phyloP scores from a whole-genome alignment of 139 green algal species.

The Chlorella sorokiniana region DNA sequence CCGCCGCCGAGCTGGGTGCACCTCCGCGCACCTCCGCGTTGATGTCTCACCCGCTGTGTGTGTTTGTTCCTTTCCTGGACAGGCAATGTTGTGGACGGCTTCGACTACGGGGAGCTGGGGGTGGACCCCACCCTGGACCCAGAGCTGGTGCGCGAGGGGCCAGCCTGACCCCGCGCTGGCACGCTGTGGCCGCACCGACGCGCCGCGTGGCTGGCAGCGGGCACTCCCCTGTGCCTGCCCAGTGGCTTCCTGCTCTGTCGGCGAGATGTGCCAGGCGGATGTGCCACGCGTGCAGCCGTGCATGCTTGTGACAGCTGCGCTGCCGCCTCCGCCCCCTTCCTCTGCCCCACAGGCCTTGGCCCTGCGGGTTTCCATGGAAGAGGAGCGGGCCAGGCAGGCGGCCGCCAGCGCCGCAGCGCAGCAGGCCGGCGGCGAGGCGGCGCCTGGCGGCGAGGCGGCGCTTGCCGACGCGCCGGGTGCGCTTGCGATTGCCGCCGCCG shows the following conservation, averaged over 20 bases:
- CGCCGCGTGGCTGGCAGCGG: too few relatives aligned
- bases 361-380: constrained; percentile 94
- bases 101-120: constrained; percentile 84
- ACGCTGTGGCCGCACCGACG: too few relatives aligned
- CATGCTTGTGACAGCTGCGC: background rate
- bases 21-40: too few relatives aligned
- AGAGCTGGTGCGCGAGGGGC: constrained; percentile 91
- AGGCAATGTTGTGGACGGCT: constrained; percentile 62
- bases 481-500: constrained; percentile 3
- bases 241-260: background rate
- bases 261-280: too few relatives aligned
- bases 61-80: background rate
- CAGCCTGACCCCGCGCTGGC: too few relatives aligned
- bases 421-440: constrained; percentile 43
- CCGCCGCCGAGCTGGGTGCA: background rate
- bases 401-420: constrained; percentile 46
- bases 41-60: background rate
- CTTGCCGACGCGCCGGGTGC: constrained; percentile 5
- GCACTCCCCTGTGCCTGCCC: background rate
- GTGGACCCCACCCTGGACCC: constrained; percentile 98
- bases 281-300: background rate
- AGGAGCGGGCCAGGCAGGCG: constrained; percentile 92
- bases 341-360: constrained; percentile 44
- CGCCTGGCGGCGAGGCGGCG: too few relatives aligned
- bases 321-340: background rate